Conservation (phyloP, 2,329 filamentous ascomycete species). For the Talaromyces sp. region DNA sequence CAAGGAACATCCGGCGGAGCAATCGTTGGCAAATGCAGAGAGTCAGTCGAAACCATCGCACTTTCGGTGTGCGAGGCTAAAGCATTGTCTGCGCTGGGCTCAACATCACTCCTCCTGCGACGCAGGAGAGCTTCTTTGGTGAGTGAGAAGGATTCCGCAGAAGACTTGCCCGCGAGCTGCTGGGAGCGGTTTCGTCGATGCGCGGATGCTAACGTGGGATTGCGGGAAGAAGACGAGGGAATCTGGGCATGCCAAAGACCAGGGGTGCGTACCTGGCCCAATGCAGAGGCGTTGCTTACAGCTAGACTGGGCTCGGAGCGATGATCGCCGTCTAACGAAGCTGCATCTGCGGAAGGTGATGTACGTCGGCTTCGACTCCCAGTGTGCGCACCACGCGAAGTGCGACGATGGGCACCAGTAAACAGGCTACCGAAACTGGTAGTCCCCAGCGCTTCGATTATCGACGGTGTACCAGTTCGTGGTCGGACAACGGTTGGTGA, state of each 20-base stretch:
- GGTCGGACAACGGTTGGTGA: conserved; percentile 21
- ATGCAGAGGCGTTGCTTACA: conserved; percentile 47
- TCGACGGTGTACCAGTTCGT: conserved; percentile 29
- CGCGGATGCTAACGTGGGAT: conserved; percentile 15
- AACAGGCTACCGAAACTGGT: conserved; percentile 44
- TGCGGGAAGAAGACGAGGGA: conserved; percentile 14
- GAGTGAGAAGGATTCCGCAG: conserved; percentile 38
- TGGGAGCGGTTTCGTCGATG: conserved; percentile 43
- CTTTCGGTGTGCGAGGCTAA: conserved; percentile 24
- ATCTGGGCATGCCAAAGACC: conserved; percentile 36
- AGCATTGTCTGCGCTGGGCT: conserved; percentile 20
- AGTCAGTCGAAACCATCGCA: conserved; percentile 28
- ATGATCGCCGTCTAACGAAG: conserved; percentile 37
- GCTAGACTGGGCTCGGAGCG: conserved; percentile 48
- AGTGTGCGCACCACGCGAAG: conserved; percentile 34
- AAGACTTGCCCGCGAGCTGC: conserved; percentile 34
- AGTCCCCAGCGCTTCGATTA: conserved; percentile 35
- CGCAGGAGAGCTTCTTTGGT: conserved; percentile 39
- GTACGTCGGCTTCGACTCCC: conserved; percentile 42
- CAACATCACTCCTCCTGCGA: conserved; percentile 33
- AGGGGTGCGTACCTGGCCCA: conserved; percentile 46
- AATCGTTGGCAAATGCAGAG: conserved; percentile 20
- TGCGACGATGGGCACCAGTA: conserved; percentile 42
- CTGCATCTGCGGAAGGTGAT: conserved; percentile 38
- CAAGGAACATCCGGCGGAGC: conserved; percentile 18